Base-by-base conservation (phyloP, 2,329 filamentous ascomycete species). In the Diaporthe citri region DNA sequence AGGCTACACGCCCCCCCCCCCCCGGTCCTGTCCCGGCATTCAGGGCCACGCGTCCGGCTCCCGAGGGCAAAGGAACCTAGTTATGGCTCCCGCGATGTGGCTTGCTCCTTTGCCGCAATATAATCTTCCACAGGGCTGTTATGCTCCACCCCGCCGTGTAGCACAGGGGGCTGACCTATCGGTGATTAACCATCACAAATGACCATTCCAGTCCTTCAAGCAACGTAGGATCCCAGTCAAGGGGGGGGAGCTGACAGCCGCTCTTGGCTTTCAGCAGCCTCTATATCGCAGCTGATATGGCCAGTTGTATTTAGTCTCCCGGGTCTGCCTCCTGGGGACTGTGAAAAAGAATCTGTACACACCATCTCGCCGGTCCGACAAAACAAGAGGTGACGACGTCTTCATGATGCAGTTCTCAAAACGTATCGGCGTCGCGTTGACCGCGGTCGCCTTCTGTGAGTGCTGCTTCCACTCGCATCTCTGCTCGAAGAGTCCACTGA, bases 381-480 rank as follows among this genome's bases (percentile, higher is more conserved):
- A 48, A 31, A 51, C 28, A 48, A 66, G 31, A 28, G 41, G 59
- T 20, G 69, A 67, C 59, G 34, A 43, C 59, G 41, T 22, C 69
- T 41, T 3, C 59, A 69, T 22, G 60, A 75, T 75, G 73, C 59
- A 67, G 12, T 48, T 64, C 39, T 69, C 64, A 28, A 51, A 48
- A 46, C 55, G 59, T 62, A 43, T 75, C 48, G 70, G 73, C 60
- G 55, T 66, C 41, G 73, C 69, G 60, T 62, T 73, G 51, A 62
- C 60, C 60, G 70, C 60, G 69, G 52, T 69, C n/a, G 52, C 69
- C 12, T 66, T 75, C 17, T 73, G 73, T 75, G 59, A 67, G 73
- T 41, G 28, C 17, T 20, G 9, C 2, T 9, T 13, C 10, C 17
- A 39, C 3, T 22, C 9, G 2, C 8, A 34, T n/a, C 3, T 22